Base-by-base conservation (phyloP, 495 filamentous ascomycete species). In the Chaetomidium leptoderma region DNA sequence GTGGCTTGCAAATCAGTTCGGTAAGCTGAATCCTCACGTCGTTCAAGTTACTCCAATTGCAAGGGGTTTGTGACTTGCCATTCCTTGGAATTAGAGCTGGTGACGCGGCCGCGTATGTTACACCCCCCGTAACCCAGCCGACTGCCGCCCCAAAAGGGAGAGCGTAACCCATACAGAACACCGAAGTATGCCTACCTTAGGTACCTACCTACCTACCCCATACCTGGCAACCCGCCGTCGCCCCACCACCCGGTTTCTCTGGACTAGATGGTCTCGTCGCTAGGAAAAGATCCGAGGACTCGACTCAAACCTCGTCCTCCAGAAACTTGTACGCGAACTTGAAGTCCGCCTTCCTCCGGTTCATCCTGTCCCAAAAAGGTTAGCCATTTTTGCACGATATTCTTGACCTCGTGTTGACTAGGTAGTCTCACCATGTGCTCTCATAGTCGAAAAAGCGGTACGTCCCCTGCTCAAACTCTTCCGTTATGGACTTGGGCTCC, bases 361-460 rank as follows among this genome's bases (percentile, higher is more conserved):
- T 98, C 93, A 98, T 98, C 93, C 93, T 98, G 68, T 1, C 24
- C 13, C 30, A 6, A n/a, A n/a, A n/a, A 8, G 1, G 26, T 60
- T 49, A 53, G 40, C 11, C 26, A 16, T 49, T n/a, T 56, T 6
- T 17, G 58, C 57, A 43, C 29, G 36, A 49, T 30, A 62, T 39
- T 29, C 3, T 10, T 19, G 14, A 14, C 40, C 39, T 27, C 16
- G 14, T 48, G 27, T 37, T n/a, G n/a, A n/a, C n/a, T 29, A 24
- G 43, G 11, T 17, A 46, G 27, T 82, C 89, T 73, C 73, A 98
- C 93, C 93, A 98, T 65, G 93, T 98, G 72, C 92, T 97, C 78
- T 98, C 93, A 66, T 97, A 98, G 72, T 98, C 93, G 74, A 98
- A 98, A 76, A 98, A 98, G 43, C 93, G 85, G 74, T 98, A 98